Conservation (phyloP, 371 early-diverging fungal genomes). For the Mortierella sp. region DNA sequence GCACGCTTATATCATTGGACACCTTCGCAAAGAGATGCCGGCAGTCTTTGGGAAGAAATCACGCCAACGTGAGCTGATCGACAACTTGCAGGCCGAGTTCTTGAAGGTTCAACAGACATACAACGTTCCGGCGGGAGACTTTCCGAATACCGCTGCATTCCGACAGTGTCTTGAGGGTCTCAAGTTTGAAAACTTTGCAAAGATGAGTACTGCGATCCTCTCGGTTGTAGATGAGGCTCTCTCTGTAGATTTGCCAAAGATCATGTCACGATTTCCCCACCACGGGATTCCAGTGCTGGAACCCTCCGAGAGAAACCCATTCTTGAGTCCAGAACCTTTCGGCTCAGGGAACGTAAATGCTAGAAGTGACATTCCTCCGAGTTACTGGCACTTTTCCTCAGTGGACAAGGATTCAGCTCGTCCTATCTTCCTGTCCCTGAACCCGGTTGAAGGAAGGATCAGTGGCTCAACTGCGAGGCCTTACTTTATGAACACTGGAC, state of each 20-base stretch:
- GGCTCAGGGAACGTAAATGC: conserved; percentile 22
- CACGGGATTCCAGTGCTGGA: conserved; percentile 51
- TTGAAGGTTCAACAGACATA: conserved; percentile 75
- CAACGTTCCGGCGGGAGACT: conserved; percentile 80
- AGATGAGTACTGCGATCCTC: conserved; percentile 60
- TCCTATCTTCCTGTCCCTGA: conserved; percentile 58
- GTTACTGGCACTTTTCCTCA: conserved; percentile 67
- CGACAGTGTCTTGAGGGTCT: conserved; percentile 68
- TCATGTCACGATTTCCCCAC: conserved; percentile 73
- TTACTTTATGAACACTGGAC: conserved; percentile 67
- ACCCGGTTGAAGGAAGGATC: conserved; percentile 71
- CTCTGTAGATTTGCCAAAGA: conserved; percentile 67
- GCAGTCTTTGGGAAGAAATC: conserved; percentile 84
- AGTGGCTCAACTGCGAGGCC: conserved; percentile 67
- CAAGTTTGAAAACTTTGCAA: conserved; percentile 82
- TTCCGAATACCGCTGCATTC: conserved; percentile 75
- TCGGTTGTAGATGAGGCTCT: conserved; percentile 59
- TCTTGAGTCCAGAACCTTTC: conserved; percentile 42
- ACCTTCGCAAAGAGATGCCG: conserved; percentile 86
- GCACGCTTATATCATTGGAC: conserved; percentile 87
- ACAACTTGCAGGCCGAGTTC: conserved; percentile 77
- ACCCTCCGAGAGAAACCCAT: conserved; percentile 60
- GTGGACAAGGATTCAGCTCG: conserved; percentile 60
- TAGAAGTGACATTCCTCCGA: conserved; percentile 58
- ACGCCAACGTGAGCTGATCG: conserved; percentile 76